These are phyloP conservation scores for Phytophthora pseudosyringae DNA, from an alignment of 352 stramenopile species.

Conservation along the genomic window DNA sequence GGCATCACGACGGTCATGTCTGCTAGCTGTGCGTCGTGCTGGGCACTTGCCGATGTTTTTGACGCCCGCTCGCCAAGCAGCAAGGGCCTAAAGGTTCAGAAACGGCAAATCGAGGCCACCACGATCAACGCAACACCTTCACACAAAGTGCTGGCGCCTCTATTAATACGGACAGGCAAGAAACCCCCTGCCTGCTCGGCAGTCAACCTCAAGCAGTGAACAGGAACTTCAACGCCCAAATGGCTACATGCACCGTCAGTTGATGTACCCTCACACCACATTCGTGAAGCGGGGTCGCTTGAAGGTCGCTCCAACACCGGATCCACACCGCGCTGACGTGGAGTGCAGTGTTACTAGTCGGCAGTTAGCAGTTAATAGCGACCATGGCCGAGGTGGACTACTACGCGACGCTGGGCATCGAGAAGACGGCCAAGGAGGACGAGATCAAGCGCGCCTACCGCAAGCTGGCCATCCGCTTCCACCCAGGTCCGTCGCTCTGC, in stretches of 20 bases:
- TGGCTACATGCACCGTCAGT: background rate
- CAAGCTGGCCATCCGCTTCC: constrained; percentile 88
- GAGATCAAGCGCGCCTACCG: constrained; percentile 89
- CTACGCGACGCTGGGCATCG: constrained; percentile 74
- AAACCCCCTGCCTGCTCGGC: constrained; percentile 1
- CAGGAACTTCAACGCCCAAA: background rate
- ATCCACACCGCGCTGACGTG: constrained; percentile 11
- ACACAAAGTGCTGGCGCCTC: background rate
- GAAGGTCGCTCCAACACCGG: constrained; percentile 2
- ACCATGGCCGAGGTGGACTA: constrained; percentile 67
- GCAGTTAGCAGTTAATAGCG: constrained; percentile 3
- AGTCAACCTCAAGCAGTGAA: no score
- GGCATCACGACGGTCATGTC: constrained; percentile 32
- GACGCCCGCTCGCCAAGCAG: background rate
- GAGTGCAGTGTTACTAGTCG: constrained; percentile 4
- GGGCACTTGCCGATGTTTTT: background rate
- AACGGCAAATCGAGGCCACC: background rate
- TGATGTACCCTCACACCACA: background rate
- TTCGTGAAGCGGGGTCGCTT: background rate
- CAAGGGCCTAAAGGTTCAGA: background rate
- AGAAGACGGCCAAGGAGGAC: constrained; percentile 74
- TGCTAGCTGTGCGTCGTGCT: background rate
- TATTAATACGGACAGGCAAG: constrained; percentile 19
- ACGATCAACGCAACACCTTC: constrained; percentile 1
- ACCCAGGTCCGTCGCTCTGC: constrained; percentile 64